These are phyloP conservation scores for Pyricularia grisea DNA, from an alignment of 2,329 filamentous ascomycete species.

Conservation along the genomic window DNA sequence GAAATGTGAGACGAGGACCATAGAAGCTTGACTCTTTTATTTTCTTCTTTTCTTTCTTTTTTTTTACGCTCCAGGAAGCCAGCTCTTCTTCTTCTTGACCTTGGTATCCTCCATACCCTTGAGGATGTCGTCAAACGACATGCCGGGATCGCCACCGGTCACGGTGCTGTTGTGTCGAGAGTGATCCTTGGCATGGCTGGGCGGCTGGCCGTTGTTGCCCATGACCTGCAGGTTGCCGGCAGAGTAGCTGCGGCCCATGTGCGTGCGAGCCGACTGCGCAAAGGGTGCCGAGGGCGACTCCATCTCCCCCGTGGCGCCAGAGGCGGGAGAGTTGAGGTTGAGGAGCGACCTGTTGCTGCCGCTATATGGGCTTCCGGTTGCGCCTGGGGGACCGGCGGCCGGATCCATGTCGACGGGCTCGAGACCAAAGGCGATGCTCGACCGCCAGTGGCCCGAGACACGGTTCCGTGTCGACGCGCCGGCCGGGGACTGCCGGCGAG, in stretches of 20 bases:
- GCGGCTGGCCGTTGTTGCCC: constrained; percentile 3
- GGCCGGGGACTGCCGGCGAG: constrained; percentile 13
- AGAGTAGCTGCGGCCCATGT: constrained; percentile 11
- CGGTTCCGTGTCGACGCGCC: constrained; percentile 6
- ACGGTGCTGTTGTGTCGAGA: background rate
- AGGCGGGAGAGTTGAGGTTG: constrained; percentile 6
- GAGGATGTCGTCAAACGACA: constrained; percentile 27
- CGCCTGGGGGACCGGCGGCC: constrained; percentile 3
- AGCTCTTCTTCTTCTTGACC: constrained; percentile 20
- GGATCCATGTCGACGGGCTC: constrained; percentile 19
- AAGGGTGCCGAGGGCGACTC: constrained; percentile 1
- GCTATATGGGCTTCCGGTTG: background rate
- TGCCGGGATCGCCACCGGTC: constrained; percentile 8
- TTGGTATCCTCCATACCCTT: constrained; percentile 21
- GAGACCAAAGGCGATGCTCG: constrained; percentile 23
- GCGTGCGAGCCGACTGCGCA: background rate
- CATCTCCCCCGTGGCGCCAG: constrained; percentile 1
- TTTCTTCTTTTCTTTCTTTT: too few relatives aligned
- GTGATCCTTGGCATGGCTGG: background rate
- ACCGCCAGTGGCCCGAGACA: constrained; percentile 14
- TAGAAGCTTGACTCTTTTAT: too few relatives aligned
- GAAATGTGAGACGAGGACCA: too few relatives aligned
- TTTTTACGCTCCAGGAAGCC: background rate
- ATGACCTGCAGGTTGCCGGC: constrained; percentile 13
- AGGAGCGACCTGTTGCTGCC: constrained; percentile 6